These are phyloP conservation scores for Wickerhamomyces pijperi DNA, from an alignment of 805 yeast genomes.

Conservation along the genomic window DNA sequence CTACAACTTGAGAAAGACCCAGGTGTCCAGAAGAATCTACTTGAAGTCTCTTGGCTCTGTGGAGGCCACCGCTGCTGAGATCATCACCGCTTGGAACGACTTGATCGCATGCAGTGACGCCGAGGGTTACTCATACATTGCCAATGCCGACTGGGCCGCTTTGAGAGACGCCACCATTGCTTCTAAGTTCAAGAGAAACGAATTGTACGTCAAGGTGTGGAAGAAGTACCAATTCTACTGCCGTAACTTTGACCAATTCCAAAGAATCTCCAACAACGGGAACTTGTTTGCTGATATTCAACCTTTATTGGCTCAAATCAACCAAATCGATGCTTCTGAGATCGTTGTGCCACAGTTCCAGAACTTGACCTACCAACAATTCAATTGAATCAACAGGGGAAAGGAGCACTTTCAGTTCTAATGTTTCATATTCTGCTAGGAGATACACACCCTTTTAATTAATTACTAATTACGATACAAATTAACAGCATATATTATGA, in stretches of 20 bases:
- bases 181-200: slow-evolving; percentile 9
- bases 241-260: slow-evolving; percentile 14
- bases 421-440: neutral
- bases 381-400: slow-evolving; percentile 1
- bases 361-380: slow-evolving; percentile 5
- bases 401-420: too few relatives aligned
- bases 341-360: slow-evolving; percentile 7
- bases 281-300: slow-evolving; percentile 9
- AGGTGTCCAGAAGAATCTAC: slow-evolving; percentile 61
- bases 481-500: too few relatives aligned
- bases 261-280: slow-evolving; percentile 5
- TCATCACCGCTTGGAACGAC: slow-evolving; percentile 46
- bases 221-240: slow-evolving; percentile 14
- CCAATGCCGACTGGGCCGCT: slow-evolving; percentile 81
- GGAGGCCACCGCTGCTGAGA: slow-evolving; percentile 36
- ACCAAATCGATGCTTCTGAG: slow-evolving; percentile 5
- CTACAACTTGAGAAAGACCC: slow-evolving; percentile 48
- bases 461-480: too few relatives aligned
- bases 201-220: slow-evolving; percentile 13
- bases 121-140: slow-evolving; percentile 49
- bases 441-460: too few relatives aligned
- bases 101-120: slow-evolving; percentile 37
- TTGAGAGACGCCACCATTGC: slow-evolving; percentile 58
- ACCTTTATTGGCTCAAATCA: slow-evolving; percentile 5
- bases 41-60: slow-evolving; percentile 65